Percentiles rank a stretch among this genome's conserved stretches.
phyloP scores from a whole-genome alignment of 345 rosid genomes.

The Acer campestre region DNA sequence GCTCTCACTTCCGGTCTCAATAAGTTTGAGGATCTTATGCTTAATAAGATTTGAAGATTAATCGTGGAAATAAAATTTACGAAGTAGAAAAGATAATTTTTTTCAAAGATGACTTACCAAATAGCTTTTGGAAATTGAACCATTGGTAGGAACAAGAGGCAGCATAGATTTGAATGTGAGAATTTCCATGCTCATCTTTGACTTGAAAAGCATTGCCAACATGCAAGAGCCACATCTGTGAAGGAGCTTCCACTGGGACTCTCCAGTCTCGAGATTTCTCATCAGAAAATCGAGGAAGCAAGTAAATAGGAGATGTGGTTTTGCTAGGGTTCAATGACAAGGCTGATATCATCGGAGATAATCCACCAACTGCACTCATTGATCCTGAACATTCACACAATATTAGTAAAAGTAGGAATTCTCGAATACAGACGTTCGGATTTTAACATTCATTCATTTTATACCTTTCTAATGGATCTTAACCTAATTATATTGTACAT shows the following conservation, averaged over 20 bases:
- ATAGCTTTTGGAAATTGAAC: slow-evolving; percentile 83
- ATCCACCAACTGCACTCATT: slow-evolving; percentile 67
- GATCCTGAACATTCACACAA: slow-evolving; percentile 53
- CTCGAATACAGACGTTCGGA: too few species aligned
- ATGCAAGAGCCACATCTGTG: slow-evolving; percentile 77
- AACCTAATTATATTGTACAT: too few species aligned
- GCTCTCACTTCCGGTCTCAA: too few species aligned
- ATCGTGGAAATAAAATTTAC: too few species aligned
- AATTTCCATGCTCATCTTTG: slow-evolving; percentile 41
- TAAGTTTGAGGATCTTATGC: too few species aligned
- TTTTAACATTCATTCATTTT: too few species aligned
- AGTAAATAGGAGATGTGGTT: slow-evolving; percentile 68
- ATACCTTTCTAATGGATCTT: too few species aligned
- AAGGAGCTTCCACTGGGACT: slow-evolving; percentile 68
- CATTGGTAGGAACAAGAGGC: slow-evolving; percentile 75
- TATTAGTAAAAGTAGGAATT: too few species aligned
- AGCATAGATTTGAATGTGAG: slow-evolving; percentile 62
- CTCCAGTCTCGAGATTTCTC: slow-evolving; percentile 63
- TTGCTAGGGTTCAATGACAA: slow-evolving; percentile 77
- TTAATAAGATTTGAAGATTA: too few species aligned
- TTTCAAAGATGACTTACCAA: slow-evolving; percentile 42
- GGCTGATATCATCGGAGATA: slow-evolving; percentile 91
- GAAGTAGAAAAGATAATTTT: too few species aligned
- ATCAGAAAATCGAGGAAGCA: slow-evolving; percentile 66
- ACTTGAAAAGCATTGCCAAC: slow-evolving; percentile 75